Conservation (phyloP, 78 protist genomes). For the Dictyostelium discoideum region dicty_2.7 NC_007090.3:2424501-2425000, state of each 20-base stretch:
- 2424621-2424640: not conserved
- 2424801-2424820: slow-evolving; percentile 47
- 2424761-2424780: slow-evolving; percentile 18
- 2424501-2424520: slow-evolving; percentile 65
- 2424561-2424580: slow-evolving; percentile 45
- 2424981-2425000: slow-evolving; percentile 14
- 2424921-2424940: not conserved
- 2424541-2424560: slow-evolving; percentile 61
- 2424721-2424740: slow-evolving; percentile 13
- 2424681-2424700: slow-evolving; percentile 69
- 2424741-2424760: slow-evolving; percentile 39
- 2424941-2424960: not conserved
- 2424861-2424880: slow-evolving; percentile 7
- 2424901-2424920: not conserved
- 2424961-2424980: slow-evolving; percentile 19
- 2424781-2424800: slow-evolving; percentile 43
- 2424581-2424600: slow-evolving; percentile 35
- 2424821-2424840: slow-evolving; percentile 10
- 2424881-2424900: not conserved
- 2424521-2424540: slow-evolving; percentile 71
- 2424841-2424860: not conserved
- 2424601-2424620: not conserved
- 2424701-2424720: slow-evolving; percentile 33
- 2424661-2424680: slow-evolving; percentile 74
- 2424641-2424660: slow-evolving; percentile 12